phyloP scores from a whole-genome alignment of 75 land plant genomes.

The Cupressus sempervirens region DNA sequence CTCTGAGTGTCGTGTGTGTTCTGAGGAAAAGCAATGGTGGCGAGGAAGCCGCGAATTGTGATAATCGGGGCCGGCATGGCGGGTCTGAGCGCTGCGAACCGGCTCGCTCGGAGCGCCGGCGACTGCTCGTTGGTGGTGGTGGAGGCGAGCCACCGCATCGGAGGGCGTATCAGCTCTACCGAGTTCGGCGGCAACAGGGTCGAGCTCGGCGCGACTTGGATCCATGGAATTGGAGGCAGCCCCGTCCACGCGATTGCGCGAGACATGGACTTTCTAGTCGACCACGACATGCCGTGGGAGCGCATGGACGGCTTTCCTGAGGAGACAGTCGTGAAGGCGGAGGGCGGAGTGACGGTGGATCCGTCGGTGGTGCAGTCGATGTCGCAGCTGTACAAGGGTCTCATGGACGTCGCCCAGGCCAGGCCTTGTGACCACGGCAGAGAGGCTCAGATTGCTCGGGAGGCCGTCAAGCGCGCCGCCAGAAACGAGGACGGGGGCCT shows the following conservation, averaged over 20 bases:
- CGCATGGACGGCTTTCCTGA: slow-evolving; percentile 65
- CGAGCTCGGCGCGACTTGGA: slow-evolving; percentile 94
- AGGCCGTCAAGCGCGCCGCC: not conserved
- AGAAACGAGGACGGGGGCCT: not conserved
- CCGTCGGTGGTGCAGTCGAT: slow-evolving; percentile 32
- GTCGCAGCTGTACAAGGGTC: slow-evolving; percentile 31
- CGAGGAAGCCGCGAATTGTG: slow-evolving; percentile 62
- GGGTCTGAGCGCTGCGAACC: slow-evolving; percentile 76
- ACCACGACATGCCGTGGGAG: slow-evolving; percentile 57
- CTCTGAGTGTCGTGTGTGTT: not conserved
- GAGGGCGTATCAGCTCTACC: slow-evolving; percentile 72
- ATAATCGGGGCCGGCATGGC: slow-evolving; percentile 93
- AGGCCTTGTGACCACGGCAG: not conserved
- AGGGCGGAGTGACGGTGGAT: slow-evolving; percentile 52
- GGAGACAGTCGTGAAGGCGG: slow-evolving; percentile 34
- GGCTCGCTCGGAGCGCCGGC: slow-evolving; percentile 30
- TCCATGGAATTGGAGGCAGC: slow-evolving; percentile 88
- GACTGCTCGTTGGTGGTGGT: slow-evolving; percentile 38
- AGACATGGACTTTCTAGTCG: slow-evolving; percentile 31
- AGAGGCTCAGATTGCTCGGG: not conserved
- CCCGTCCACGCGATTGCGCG: slow-evolving; percentile 59
- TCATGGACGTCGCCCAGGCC: slow-evolving; percentile 35
- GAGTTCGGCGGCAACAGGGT: slow-evolving; percentile 66
- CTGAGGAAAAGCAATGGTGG: slow-evolving; percentile 29
- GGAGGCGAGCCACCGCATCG: slow-evolving; percentile 77